Evolutionary conservation across 139 green algal genomes (phyloP), one percentile per base, ranked within the genome.

Genomic region (Spirogloea muscicola): DNA sequence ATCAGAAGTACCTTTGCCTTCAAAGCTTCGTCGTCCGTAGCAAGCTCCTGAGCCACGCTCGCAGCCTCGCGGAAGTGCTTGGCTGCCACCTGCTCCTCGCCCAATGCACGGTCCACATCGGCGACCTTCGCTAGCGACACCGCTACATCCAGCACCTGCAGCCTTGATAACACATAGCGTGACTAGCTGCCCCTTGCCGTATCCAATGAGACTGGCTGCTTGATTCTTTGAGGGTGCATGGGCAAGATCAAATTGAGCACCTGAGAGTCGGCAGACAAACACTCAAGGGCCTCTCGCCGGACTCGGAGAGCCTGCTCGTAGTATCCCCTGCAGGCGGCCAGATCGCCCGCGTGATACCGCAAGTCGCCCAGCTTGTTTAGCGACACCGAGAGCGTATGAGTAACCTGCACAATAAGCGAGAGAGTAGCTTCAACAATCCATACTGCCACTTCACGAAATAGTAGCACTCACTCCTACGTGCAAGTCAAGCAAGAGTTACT

Each of bases 341-440:
- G 48, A 43, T 80, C 39, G 33, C 64, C 51, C 6, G 40, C 21
- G 13, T 44, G 34, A 39, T 79, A 79, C 10, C 44, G 49, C 55
- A 84, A 49, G 25, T 84, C 74, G 31, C 78, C 78, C 58, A 74
- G 64, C 78, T 86, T 86, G 64, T 86, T 86, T 36, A 71, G 42
- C 0, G 78, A 84, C 5, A 86, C 82, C 3, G 79, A 70, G 43
- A 86, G 52, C 0, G 78, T 49, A 49, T 86, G 82, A 31, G 44
- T 57, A n/a, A 82, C 68, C 68, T 86, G 70, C 33, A 65, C 31
- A 16, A 39, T 21, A 39, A 7, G 37, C 52, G 40, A 21, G 21
- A 21, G 46, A 55, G 46, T 21, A 55, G 46, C 21, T 55, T 55
- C 46, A 21, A 55, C n/a, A n/a, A n/a, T n/a, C n/a, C n/a, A n/a